Base-by-base conservation (phyloP, 441 rosid genomes). In the Jatropha multifida region DNA sequence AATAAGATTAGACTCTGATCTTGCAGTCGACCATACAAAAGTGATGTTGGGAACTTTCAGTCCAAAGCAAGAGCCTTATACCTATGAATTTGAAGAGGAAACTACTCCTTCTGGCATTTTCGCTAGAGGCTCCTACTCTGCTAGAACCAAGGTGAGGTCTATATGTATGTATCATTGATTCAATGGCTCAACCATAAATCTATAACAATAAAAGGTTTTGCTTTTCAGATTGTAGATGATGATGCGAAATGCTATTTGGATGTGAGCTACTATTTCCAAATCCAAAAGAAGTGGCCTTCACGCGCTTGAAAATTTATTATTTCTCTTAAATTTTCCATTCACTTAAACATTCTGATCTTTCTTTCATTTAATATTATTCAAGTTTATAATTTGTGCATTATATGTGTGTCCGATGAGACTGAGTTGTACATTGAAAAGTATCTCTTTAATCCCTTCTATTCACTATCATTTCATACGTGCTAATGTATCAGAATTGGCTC, bases 41-140 rank as follows among this genome's bases (percentile, higher is more conserved):
- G 90, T 88, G 86, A 92, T 92, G 97, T 85, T 92, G 11, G 97
- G 94, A 71, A 89, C 92, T 17, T 90, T 88, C 75, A 88, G 93
- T 76, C 95, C 97, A 48, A 87, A 87, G 80, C 78, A 13, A 85
- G 88, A 73, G 87, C 81, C 78, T 78, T 88, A 86, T 84, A 80
- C 88, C 83, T 77, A 85, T 54, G 81, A 68, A 46, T 26, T 78
- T 46, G 55, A 68, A 48, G 81, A 78, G 27, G 81, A 78, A 51
- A 68, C 86, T 13, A 88, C 92, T 52, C 94, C 97, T 46, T 90
- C 97, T 12, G 97, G 97, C 73, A 78, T 92, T 69, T 87, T 92
- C 56, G 93, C 89, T 54, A 82, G 97, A 83, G 97, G 97, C 65
- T 85, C 90, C 18, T 93, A 88, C 65, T 79, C 92, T 52, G 97